Evolutionary conservation across 2,329 filamentous ascomycete species (phyloP).

Genomic region (Xylaria sp.): DNA sequence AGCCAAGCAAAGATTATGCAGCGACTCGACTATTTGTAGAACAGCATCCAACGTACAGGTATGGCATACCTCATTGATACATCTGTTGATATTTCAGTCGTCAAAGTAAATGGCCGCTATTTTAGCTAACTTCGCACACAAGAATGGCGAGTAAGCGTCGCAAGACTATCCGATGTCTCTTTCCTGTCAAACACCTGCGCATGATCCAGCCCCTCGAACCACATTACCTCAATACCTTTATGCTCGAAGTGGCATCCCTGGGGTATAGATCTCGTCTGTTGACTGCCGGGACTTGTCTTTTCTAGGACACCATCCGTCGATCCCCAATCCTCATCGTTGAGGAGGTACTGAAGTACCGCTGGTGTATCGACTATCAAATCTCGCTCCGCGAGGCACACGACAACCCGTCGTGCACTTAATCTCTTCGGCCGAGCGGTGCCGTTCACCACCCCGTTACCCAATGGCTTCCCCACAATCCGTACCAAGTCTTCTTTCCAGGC

Average conservation of each 20-base stretch:
- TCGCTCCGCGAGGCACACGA: conserved; percentile 62
- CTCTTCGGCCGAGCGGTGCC: conserved; percentile 10
- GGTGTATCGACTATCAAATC: conserved; percentile 70
- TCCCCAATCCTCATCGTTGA: conserved; percentile 44
- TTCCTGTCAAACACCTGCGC: conserved; percentile 62
- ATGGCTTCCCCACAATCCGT: conserved; percentile 26
- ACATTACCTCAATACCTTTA: conserved; percentile 60
- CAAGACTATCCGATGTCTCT: conserved; percentile 34
- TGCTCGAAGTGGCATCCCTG: conserved; percentile 31
- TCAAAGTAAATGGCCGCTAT: conserved; percentile 11
- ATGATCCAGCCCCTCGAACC: conserved; percentile 67
- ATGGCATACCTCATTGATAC: conserved; percentile 4
- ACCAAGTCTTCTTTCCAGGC: conserved; percentile 71
- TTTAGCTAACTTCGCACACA: conserved; percentile 29
- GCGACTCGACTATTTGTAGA: conserved; percentile 15
- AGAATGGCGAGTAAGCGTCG: conserved; percentile 38
- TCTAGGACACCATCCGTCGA: conserved; percentile 14
- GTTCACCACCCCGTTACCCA: conserved; percentile 17
- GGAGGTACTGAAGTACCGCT: conserved; percentile 63
- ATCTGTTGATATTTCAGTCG: conserved; percentile 6
- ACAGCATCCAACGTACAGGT: conserved; percentile 9
- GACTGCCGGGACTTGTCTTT: conserved; percentile 39
- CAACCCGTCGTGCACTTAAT: conserved; percentile 46
- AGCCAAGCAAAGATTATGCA: conserved; percentile 15
- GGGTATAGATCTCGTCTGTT: conserved; percentile 20